Evolutionary conservation across 2,329 filamentous ascomycete species (phyloP), one percentile per base, ranked within the genome.

Genomic region (Fusarium protoensiforme): DNA sequence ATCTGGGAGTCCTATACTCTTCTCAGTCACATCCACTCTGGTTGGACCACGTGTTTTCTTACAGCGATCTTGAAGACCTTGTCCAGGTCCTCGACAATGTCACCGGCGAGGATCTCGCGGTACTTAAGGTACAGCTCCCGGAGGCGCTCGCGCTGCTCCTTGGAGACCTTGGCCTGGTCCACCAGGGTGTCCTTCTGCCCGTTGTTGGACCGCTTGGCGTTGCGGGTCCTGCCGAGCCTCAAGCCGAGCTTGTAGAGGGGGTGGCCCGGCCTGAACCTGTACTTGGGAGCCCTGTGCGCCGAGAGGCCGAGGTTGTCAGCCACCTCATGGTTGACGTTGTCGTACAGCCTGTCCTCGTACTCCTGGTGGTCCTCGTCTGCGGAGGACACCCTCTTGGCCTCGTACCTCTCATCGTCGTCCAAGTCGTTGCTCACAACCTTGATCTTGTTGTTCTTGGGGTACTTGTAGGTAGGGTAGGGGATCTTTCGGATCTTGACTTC

Each of bases 111-210:
- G 61, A 72, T 62, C 31, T 16, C n/a, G 31, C 69, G 69, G 57
- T 72, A 73, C 58, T 72, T 60, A 65, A 72, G 72, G 24, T 72
- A 72, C 18, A 72, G 69, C 20, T 41, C 20, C 20, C 38, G 46
- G 24, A 72, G 46, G 9, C 69, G 35, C 57, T 31, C 27, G 8
- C 61, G 35, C 31, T 72, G 69, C 27, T 39, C 41, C 10, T 36
- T 31, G 43, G 48, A 66, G n/a, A 38, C n/a, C 53, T 27, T 11
- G 48, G 38, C 35, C 22, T 46, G 41, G 22, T 46, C 41, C 3
- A 5, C 31, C 10, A 33, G 31, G 31, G 31, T 6, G 11, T 36
- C 46, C 3, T 63, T 9, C 46, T 67, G 39, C 13, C 5, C 14
- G 27, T 20, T 10, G 46, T 18, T 20, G 27, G 11, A 22, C 11